Base-by-base conservation (phyloP, 1,284 basidiomycete species). In the Tausonia pullulans region DNA sequence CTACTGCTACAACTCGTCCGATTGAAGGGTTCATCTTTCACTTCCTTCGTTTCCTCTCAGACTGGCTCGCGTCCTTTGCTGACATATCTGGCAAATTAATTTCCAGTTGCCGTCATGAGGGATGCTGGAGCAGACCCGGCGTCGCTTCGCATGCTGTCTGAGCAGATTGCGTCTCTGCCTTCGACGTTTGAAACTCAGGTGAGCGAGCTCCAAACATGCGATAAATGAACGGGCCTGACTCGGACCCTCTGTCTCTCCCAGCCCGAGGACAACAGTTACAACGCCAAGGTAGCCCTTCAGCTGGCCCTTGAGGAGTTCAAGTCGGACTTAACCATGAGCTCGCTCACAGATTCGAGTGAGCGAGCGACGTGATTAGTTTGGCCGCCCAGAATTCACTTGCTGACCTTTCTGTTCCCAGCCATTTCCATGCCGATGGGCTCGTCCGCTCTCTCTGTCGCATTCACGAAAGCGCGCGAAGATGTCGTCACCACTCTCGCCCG, bases 401-500 rank as follows among this genome's bases (percentile, higher is more conserved):
- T 40, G 11, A 8, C 13, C 3, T 14, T 49, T 66, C 27, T 61
- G 58, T 39, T 55, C 49, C 10, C 68, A 92, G 90, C 87, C 6
- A 87, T 93, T 66, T 85, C 88, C 0, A 81, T 93, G 64, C 90
- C 91, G 0, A 87, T 90, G 83, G 86, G 86, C 0, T 84, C 85
- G 74, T 80, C 79, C 49, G 79, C 80, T 63, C 78, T 78, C 56
- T 71, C 72, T 0, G 65, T 72, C 7, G 72, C 78, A 0, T 70
- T 79, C 3, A 73, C 79, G 2, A 74, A 80, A 1, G 78, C 83
- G 0, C 79, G 82, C 0, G 79, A 83, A 65, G 85, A 86, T 39
- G 84, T 91, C 43, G 73, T 87, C 10, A 74, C 76, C 27, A 80
- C 82, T 0, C 78, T 94, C 46, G 79, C 81, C 40, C 78, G 81